A percentile compares a stretch with the other conserved stretches of the same genome.
These are phyloP conservation scores for Dacryopinax spathularia DNA, from an alignment of 768 basidiomycete species.

Conservation along the genomic window DNA sequence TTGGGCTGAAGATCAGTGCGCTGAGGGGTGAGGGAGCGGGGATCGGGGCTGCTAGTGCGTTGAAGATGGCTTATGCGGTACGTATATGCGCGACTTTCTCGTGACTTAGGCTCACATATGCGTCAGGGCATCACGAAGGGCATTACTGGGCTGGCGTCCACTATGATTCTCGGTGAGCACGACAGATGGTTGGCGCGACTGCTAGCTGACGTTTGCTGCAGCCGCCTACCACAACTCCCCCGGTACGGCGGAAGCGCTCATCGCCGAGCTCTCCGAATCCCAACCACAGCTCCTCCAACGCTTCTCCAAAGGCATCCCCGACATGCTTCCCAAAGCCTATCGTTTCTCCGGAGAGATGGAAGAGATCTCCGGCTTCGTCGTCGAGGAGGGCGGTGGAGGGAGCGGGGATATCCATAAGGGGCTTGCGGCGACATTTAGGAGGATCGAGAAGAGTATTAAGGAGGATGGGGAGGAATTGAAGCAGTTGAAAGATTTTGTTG, in stretches of 20 bases:
- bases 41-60: conserved; percentile 44
- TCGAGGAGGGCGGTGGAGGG: conserved; percentile 22
- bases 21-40: conserved; percentile 29
- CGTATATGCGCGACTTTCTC: conserved; percentile 15
- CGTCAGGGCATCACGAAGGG: conserved; percentile 44
- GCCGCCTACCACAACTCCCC: conserved; percentile 45
- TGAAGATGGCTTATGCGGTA: conserved; percentile 54
- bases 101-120: conserved; percentile 4
- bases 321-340: conserved; percentile 49
- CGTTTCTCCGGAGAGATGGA: conserved; percentile 46
- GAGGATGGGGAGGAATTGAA: conserved; percentile 20
- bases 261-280: conserved; percentile 35
- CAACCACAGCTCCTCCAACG: conserved; percentile 33
- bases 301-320: conserved; percentile 28
- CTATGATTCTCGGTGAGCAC: conserved; percentile 39
- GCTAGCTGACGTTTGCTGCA: conserved; percentile 15
- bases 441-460: conserved; percentile 30
- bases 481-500: conserved; percentile 9
- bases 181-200: neutral
- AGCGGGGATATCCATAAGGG: conserved; percentile 37
- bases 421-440: conserved; percentile 32
- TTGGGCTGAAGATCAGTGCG: conserved; percentile 34
- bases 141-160: conserved; percentile 36
- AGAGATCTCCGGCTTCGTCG: conserved; percentile 44
- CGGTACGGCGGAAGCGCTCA: conserved; percentile 43